Base-by-base conservation (phyloP, 2,329 filamentous ascomycete genomes). In the Penicillium sp. region DNA sequence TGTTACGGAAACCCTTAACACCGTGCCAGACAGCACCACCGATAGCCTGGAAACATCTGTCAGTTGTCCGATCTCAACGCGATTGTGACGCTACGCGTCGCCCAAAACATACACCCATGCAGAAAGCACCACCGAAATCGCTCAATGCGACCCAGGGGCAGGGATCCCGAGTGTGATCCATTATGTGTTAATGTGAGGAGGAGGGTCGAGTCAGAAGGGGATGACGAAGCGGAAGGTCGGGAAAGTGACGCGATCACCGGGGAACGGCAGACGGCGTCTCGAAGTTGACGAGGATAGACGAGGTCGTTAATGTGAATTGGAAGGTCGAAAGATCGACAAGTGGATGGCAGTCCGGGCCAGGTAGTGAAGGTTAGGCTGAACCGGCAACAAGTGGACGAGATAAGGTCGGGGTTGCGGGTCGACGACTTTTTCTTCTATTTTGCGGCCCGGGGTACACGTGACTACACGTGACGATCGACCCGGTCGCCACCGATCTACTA, bases 91-190 rank as follows among this genome's bases (percentile, higher is more conserved):
- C 43, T 45, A 53, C 20, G 47, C 56, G 31, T 42, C 37, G 37
- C 12, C 11, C 33, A 29, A 54, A 26, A 81, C 89, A 63, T 89
- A 94, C 91, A 68, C 93, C 93, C 93, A 97, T 97, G 73, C 85
- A 88, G 71, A 97, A 97, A 55, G 93, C 94, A 78, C 94, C 94
- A 61, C 94, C 94, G 74, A 97, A 97, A 80, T 99, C 94, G 78
- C 92, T 96, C 65, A 97, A 84, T 63, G 94, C 89, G 71, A 97
- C 92, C 88, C 89, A 97, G 54, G 94, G 94, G 79, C 94, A 97
- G 60, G 94, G 94, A 78, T 97, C 94, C 80, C 94, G 85, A 62
- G 90, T 89, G 82, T 97, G 94, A 86, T 99, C 93, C 89, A 96
- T 94, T 53, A 54, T 60, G 41, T 55, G 45, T 51, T 43, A 47